Evolutionary conservation across 306 rosid genomes (phyloP), one percentile per base, ranked within the genome.

Genomic region (Cajanus cajan): DNA sequence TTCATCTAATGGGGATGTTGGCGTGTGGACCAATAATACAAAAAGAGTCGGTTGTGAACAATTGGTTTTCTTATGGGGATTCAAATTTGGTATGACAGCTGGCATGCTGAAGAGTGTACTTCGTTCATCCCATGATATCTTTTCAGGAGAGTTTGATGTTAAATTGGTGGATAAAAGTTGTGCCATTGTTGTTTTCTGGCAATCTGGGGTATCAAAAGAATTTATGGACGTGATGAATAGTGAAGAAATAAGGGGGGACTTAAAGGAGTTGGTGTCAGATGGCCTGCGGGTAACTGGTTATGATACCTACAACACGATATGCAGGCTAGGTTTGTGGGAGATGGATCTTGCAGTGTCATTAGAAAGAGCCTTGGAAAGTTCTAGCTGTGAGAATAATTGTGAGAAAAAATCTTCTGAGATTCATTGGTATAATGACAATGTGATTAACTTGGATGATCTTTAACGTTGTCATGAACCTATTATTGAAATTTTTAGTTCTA

Each of bases 51-150:
- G 76, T 68, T 80, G 86, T 57, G 83, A 82, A 61, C 81, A 92
- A 48, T 73, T 88, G 85, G 89, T 89, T 50, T 90, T 92, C 89
- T 45, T 92, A 76, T 92, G 98, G 98, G 97, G 97, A 80, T 92
- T 90, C 64, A 80, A 85, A 52, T 50, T 33, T 41, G 89, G 91
- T 14, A 71, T 76, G 77, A 94, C 93, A 8, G 92, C 97, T 2
- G 84, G 88, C 73, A 85, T 34, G 78, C 78, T 90, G 66, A 94
- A 86, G 89, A 72, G 77, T 59, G 58, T 82, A 65, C 90, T 92
- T 61, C 80, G 74, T 1, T 71, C 80, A 15, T 85, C 97, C 14
- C 92, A 90, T 15, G 71, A 67, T 6, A 79, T 89, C 43, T 90
- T 92, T 86, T 83, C 82, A 1, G 76, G 80, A 75, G 97, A 90